Evolutionary conservation across 345 rosid species (phyloP).

Genomic region (Dovyalis caffra): DNA sequence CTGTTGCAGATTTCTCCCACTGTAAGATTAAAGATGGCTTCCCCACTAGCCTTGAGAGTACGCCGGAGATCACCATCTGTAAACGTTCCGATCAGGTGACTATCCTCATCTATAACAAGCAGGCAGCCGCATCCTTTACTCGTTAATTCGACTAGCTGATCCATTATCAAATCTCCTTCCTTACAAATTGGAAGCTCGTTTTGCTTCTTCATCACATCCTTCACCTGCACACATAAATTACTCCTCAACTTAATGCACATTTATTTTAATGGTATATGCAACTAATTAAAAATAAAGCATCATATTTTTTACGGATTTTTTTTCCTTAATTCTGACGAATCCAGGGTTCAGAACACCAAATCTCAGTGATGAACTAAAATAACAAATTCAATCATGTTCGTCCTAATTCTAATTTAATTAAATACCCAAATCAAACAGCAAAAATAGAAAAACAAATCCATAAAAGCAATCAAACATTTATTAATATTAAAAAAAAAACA

Average conservation of each 20-base stretch:
- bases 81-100: conserved; percentile 80
- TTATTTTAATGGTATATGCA: too few species aligned
- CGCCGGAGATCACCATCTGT: conserved; percentile 96
- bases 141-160: conserved; percentile 86
- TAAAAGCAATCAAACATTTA: neutral
- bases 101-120: conserved; percentile 63
- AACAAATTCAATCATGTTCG: neutral
- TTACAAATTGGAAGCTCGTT: conserved; percentile 84
- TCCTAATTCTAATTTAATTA: neutral
- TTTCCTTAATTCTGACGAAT: too few species aligned
- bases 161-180: conserved; percentile 91
- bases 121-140: conserved; percentile 96
- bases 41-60: conserved; percentile 81
- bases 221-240: conserved; percentile 45
- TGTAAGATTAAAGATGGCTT: conserved; percentile 84
- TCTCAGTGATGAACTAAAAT: too few species aligned
- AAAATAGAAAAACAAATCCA: neutral
- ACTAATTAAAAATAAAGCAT: too few species aligned
- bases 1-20: conserved; percentile 97
- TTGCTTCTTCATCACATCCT: conserved; percentile 89
- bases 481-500: neutral
- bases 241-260: too few species aligned
- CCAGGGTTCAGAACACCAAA: too few species aligned
- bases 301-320: too few species aligned
- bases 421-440: neutral